A percentile compares a stretch with the other conserved stretches of the same genome.
Evolutionary conservation across 768 basidiomycete species (phyloP).

Genomic region (Suillus bovinus): DNA sequence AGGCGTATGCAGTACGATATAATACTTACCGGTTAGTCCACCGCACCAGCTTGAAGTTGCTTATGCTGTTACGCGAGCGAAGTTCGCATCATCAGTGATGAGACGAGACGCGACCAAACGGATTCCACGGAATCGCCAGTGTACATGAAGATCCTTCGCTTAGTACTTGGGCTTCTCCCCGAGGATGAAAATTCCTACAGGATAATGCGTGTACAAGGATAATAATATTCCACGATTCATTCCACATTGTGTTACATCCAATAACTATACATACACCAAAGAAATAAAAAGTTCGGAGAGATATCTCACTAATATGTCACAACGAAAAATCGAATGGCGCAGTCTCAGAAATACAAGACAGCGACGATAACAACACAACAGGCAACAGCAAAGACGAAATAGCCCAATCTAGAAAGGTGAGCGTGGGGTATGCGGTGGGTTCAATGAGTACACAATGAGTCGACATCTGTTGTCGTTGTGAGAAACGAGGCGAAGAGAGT

Average conservation of each 20-base stretch:
- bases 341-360: constrained; percentile 7
- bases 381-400: background rate
- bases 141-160: background rate
- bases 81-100: background rate
- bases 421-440: constrained; percentile 3
- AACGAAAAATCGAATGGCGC: constrained; percentile 1
- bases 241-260: constrained; percentile 11
- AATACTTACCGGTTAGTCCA: background rate
- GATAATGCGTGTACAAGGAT: background rate
- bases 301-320: constrained; percentile 7
- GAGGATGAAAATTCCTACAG: background rate
- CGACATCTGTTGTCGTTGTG: background rate
- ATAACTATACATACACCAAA: constrained; percentile 12
- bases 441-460: background rate
- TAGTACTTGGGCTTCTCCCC: background rate
- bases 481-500: background rate
- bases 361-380: background rate
- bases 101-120: background rate
- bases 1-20: background rate
- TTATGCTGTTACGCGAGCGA: background rate
- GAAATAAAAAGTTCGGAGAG: constrained; percentile 5
- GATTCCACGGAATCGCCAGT: background rate
- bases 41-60: background rate
- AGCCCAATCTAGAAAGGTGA: constrained; percentile 1
- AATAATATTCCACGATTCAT: constrained; percentile 1